Evolutionary conservation across 345 rosid genomes (phyloP).

Genomic region (Corchorus capsularis): DNA sequence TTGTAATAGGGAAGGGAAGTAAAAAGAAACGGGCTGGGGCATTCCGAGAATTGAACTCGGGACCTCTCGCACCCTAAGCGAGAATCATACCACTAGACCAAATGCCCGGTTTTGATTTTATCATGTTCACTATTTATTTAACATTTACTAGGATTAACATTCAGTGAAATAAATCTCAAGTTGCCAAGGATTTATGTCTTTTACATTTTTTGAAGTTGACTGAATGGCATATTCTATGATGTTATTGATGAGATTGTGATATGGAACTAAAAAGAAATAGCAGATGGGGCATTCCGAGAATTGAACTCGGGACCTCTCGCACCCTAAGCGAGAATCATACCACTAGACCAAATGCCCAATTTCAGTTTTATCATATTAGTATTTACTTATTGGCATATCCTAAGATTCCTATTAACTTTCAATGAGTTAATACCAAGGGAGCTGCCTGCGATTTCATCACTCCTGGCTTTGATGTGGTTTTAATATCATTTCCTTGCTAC

Average conservation of each 20-base stretch:
- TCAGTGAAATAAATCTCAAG: background rate
- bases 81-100: conserved; percentile 90
- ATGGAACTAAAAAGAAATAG: background rate
- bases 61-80: conserved; percentile 89
- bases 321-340: conserved; percentile 93
- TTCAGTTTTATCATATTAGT: background rate
- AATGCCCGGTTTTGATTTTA: conserved; percentile 24
- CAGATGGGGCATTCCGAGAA: conserved; percentile 2
- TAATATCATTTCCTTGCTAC: no score
- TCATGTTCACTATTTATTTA: no score
- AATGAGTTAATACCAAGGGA: background rate
- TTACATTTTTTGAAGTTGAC: conserved; percentile 5
- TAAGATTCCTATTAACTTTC: background rate
- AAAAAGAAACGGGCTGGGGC: background rate
- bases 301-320: conserved; percentile 83
- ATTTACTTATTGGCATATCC: background rate
- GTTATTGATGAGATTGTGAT: background rate
- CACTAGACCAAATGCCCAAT: conserved; percentile 71
- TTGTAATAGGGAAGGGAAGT: background rate
- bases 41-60: conserved; percentile 82
- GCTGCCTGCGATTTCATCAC: background rate
- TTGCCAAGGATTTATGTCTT: background rate
- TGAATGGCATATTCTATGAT: conserved; percentile 2
- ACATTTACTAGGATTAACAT: no score
- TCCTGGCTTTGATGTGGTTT: background rate